phyloP scores from a whole-genome alignment of 495 filamentous ascomycete genomes.

The Massariosphaeria phaeospora region DNA sequence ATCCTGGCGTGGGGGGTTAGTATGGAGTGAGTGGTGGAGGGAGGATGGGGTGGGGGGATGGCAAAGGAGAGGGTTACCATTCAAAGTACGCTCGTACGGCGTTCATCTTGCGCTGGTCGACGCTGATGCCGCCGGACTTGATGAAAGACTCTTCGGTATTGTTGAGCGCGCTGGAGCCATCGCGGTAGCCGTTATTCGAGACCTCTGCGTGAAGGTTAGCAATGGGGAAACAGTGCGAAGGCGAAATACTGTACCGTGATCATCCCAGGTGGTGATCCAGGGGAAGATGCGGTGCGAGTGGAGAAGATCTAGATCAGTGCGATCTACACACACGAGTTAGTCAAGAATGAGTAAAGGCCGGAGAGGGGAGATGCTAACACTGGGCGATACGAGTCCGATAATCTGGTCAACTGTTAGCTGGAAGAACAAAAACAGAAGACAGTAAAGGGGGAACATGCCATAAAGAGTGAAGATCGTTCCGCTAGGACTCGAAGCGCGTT shows the following conservation, averaged over 20 bases:
- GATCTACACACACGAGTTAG: slow-evolving; percentile 35
- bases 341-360: too few relatives aligned
- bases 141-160: slow-evolving; percentile 61
- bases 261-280: slow-evolving; percentile 70
- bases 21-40: not conserved
- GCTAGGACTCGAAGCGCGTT: slow-evolving; percentile 13
- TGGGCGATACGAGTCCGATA: slow-evolving; percentile 58
- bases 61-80: slow-evolving; percentile 39
- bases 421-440: too few relatives aligned
- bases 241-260: slow-evolving; percentile 46
- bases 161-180: slow-evolving; percentile 50
- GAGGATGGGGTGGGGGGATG: not conserved
- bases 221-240: not conserved
- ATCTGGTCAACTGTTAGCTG: too few relatives aligned
- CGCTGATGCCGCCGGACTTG: slow-evolving; percentile 53
- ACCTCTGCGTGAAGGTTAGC: slow-evolving; percentile 39
- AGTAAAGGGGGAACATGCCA: slow-evolving; percentile 1
- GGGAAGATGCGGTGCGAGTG: slow-evolving; percentile 53
- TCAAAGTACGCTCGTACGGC: slow-evolving; percentile 68
- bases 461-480: slow-evolving; percentile 45
- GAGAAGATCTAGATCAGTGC: slow-evolving; percentile 56
- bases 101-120: slow-evolving; percentile 65
- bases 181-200: slow-evolving; percentile 57
- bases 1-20: not conserved
- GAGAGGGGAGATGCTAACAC: slow-evolving; percentile 34